A percentile compares a stretch with the other conserved stretches of the same genome.
phyloP scores from a whole-genome alignment of 371 early-diverging fungal species.

The Hamiltosporidium magnivora region DNA sequence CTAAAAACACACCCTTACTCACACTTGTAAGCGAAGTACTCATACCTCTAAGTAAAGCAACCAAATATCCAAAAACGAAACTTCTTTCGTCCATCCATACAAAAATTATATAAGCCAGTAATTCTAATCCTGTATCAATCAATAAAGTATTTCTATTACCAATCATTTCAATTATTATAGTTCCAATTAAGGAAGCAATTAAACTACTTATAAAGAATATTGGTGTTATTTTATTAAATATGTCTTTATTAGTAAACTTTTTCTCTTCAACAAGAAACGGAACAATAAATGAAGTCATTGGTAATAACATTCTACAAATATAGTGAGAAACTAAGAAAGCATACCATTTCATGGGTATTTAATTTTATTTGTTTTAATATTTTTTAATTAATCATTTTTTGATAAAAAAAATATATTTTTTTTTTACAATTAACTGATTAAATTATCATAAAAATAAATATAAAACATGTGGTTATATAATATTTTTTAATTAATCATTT shows the following conservation, averaged over 20 bases:
- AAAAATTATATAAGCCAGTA: conserved; percentile 25
- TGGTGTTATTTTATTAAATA: conserved; percentile 34
- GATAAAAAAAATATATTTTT: no score
- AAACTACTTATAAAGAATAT: conserved; percentile 38
- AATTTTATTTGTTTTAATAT: no score
- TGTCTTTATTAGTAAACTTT: conserved; percentile 39
- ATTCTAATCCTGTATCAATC: conserved; percentile 27
- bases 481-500: no score
- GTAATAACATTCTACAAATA: conserved; percentile 26
- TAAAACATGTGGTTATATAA: no score
- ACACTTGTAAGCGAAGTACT: conserved; percentile 20
- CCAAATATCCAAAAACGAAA: conserved; percentile 11
- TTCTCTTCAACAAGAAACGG: conserved; percentile 44
- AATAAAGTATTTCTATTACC: conserved; percentile 28
- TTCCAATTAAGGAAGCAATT: conserved; percentile 23
- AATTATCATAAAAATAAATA: no score
- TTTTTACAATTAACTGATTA: no score
- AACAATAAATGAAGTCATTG: conserved; percentile 43
- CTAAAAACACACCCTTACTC: conserved; percentile 24
- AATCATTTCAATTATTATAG: conserved; percentile 21
- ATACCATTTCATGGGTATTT: no score
- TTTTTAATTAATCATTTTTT: no score
- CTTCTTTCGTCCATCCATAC: conserved; percentile 22
- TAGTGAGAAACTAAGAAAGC: no score
- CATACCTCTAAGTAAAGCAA: conserved; percentile 24